phyloP scores from a whole-genome alignment of 1,284 basidiomycete species.

The Tilletia horrida region DNA sequence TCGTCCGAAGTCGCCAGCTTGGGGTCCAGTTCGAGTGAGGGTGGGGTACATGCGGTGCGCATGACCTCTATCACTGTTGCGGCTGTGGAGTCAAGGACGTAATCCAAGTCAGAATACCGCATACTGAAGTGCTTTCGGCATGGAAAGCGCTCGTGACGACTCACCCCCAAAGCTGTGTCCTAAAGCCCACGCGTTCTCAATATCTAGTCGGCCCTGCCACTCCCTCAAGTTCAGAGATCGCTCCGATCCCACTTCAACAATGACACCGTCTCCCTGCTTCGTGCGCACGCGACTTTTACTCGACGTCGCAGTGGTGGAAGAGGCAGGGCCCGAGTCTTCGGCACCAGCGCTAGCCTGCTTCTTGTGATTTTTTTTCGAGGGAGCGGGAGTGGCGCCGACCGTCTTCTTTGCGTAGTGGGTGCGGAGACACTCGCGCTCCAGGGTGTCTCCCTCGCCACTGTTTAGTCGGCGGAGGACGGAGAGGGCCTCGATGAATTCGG shows the following conservation, averaged over 20 bases:
- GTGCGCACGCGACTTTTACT: neutral
- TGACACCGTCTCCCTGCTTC: neutral
- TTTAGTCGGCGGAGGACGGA: constrained; percentile 29
- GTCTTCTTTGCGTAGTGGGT: constrained; percentile 10
- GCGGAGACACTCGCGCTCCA: constrained; percentile 6
- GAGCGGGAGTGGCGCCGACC: constrained; percentile 21
- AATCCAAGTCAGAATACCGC: no score
- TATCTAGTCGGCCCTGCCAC: constrained; percentile 32
- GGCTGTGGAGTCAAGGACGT: neutral
- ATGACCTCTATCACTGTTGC: constrained; percentile 32
- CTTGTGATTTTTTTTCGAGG: constrained; percentile 18
- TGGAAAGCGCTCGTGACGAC: no score
- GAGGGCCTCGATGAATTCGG: constrained; percentile 37
- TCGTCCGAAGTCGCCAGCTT: neutral
- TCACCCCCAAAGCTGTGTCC: constrained; percentile 45
- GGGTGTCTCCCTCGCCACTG: constrained; percentile 25
- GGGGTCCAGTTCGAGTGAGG: constrained; percentile 1
- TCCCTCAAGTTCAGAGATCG: constrained; percentile 21
- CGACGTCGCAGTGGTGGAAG: no score
- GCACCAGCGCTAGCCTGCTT: neutral
- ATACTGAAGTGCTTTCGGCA: no score
- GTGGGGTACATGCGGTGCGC: constrained; percentile 16
- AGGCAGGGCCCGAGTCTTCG: no score
- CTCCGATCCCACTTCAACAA: constrained; percentile 14
- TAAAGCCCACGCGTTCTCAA: constrained; percentile 31